Evolutionary conservation across 2,329 filamentous ascomycete species (phyloP), one percentile per base, ranked within the genome.

Genomic region (Diaporthe sp.): DNA sequence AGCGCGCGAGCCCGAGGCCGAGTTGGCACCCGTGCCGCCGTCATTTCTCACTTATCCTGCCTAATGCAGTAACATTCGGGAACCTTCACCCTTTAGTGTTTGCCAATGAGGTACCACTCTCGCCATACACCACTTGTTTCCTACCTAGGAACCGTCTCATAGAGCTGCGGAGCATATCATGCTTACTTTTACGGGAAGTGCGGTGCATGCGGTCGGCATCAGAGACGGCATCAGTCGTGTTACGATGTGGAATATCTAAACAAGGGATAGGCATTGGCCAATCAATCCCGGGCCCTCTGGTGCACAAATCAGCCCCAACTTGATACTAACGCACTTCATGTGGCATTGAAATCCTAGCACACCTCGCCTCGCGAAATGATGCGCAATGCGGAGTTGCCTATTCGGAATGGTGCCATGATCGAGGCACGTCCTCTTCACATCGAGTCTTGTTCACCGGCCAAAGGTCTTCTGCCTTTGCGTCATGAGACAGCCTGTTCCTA

Each of bases 1-100:
- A 37, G 46, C 31, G n/a, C 65, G 46, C 65, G 46, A 68, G 46
- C 65, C 65, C n/a, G 65, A 70, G 34, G 25, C 65, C 65, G 49
- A 70, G 34, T 42, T 70, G 65, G 19, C 65, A 42, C 22, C 65
- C 31, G 46, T 34, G 3, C 65, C 65, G 65, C 49, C 65, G 65
- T 55, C 49, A 31, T 55, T 70, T 70, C 65, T 55, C 65, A 42
- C 65, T 42, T 55, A 4, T 22, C 46, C 22, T 55, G 65, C 65
- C 65, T 42, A 28, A 70, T 70, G 4, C 1, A 25, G 62, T 39
- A 53, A 28, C 25, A 4, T 2, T 4, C 46, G 46, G 31, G 22
- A 53, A 53, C 46, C 46, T 68, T 34, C 31, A 51, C 3, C 8
- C 4, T 25, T 67, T 65, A 53, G 65, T 39, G n/a, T 22, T 55